phyloP scores from a whole-genome alignment of 257 asterid species.

The Nicotiana paniculata region DNA sequence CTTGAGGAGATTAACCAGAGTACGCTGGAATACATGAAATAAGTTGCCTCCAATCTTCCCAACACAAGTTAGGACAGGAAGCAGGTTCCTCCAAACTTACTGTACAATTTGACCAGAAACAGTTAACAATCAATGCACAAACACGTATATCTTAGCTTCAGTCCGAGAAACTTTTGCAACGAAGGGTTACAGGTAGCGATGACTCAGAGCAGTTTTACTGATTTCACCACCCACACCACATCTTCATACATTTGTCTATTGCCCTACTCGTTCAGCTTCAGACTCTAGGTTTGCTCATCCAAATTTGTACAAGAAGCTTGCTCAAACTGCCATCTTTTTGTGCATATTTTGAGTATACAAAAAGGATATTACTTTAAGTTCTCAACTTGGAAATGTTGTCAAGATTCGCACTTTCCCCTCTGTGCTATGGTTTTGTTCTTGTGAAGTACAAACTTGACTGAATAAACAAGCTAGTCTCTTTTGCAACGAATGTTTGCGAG shows the following conservation, averaged over 20 bases:
- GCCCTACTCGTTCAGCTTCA: not conserved
- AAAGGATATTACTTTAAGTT: not conserved
- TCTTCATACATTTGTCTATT: not conserved
- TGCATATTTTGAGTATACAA: not conserved
- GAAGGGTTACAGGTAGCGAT: not conserved
- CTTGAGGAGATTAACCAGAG: conserved; percentile 73
- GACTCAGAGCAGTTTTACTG: not conserved
- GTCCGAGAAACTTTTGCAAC: not conserved
- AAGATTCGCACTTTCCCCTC: not conserved
- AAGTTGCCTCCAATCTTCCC: not conserved
- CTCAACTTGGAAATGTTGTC: not conserved
- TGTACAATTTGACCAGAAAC: conserved; percentile 2
- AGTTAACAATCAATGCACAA: not conserved
- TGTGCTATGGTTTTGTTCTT: not conserved
- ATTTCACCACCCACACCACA: not conserved
- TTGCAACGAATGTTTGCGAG: not conserved
- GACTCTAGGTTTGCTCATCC: not conserved
- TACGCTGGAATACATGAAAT: conserved; percentile 59
- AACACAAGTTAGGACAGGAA: not conserved
- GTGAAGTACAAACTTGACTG: not conserved
- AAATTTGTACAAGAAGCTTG: not conserved
- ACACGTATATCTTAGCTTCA: not conserved
- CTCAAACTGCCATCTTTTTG: not conserved
- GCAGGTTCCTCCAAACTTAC: not conserved
- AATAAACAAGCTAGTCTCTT: not conserved